phyloP scores from a whole-genome alignment of 495 filamentous ascomycete species.

The Trichoderma gamsii region DNA sequence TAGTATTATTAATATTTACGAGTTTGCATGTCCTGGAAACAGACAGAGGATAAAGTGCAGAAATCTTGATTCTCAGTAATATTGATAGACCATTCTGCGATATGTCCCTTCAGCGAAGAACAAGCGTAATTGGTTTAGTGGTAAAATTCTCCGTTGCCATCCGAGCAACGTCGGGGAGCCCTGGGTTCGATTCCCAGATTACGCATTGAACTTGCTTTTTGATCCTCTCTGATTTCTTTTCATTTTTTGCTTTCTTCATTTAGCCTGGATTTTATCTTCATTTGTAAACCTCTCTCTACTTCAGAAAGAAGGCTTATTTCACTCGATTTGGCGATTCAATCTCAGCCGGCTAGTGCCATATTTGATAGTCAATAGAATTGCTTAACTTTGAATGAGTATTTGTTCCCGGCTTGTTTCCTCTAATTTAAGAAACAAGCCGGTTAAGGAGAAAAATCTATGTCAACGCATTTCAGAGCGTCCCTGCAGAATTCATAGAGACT shows the following conservation, averaged over 20 bases:
- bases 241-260: background rate
- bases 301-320: too few species aligned
- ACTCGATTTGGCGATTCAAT: too few species aligned
- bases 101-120: background rate
- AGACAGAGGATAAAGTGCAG: background rate
- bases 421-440: too few species aligned
- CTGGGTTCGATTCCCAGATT: constrained; percentile 14
- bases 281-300: background rate
- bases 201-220: constrained; percentile 3
- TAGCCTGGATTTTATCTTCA: background rate
- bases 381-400: too few species aligned
- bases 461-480: background rate
- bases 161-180: constrained; percentile 13
- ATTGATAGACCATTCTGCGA: background rate
- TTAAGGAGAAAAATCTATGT: background rate
- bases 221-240: background rate
- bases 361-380: too few species aligned
- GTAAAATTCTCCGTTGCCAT: constrained; percentile 15
- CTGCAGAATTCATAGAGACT: background rate
- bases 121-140: constrained; percentile 14
- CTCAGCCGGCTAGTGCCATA: too few species aligned
- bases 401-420: too few species aligned
- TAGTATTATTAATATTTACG: too few species aligned
- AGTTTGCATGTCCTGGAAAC: too few species aligned
- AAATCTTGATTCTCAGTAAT: background rate